Evolutionary conservation across 208 protist genomes (phyloP).

Genomic region (Wallacemonas sp.): DNA sequence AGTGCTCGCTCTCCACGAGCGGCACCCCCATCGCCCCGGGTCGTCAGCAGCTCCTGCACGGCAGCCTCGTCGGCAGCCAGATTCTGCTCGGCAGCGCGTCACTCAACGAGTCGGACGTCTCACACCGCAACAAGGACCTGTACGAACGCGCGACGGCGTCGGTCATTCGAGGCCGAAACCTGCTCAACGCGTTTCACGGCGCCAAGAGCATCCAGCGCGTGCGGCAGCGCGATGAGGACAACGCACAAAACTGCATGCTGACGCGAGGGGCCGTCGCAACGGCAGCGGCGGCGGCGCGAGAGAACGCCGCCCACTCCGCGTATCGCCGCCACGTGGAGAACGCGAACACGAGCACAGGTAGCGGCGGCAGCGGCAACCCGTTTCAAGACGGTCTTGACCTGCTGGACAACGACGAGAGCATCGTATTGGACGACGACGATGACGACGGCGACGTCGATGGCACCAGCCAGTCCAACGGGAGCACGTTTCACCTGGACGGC

Average conservation of each 20-base stretch:
- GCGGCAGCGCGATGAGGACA: slow-evolving; percentile 41
- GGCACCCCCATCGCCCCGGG: not conserved
- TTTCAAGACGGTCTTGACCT: not conserved
- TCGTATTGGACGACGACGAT: slow-evolving; percentile 1
- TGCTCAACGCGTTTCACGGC: slow-evolving; percentile 64
- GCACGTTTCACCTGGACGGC: not conserved
- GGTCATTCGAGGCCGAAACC: slow-evolving; percentile 58
- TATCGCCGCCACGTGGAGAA: too few species aligned
- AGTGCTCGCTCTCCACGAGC: slow-evolving; percentile 9
- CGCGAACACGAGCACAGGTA: not conserved
- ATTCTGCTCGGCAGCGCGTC: not conserved
- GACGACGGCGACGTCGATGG: not conserved
- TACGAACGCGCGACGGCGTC: slow-evolving; percentile 43
- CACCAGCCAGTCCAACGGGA: not conserved
- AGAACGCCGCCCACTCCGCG: too few species aligned
- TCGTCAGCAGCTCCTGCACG: slow-evolving; percentile 9
- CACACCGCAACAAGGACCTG: slow-evolving; percentile 20
- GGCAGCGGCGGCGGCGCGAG: not conserved
- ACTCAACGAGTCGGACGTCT: not conserved
- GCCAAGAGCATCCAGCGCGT: slow-evolving; percentile 49
- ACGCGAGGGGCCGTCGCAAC: not conserved
- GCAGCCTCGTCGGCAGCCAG: not conserved
- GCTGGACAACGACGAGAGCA: slow-evolving; percentile 11
- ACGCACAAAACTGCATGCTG: slow-evolving; percentile 9
- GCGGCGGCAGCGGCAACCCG: not conserved